These are phyloP conservation scores for Apiosordaria backusii DNA, from an alignment of 495 filamentous ascomycete species.

Conservation along the genomic window DNA sequence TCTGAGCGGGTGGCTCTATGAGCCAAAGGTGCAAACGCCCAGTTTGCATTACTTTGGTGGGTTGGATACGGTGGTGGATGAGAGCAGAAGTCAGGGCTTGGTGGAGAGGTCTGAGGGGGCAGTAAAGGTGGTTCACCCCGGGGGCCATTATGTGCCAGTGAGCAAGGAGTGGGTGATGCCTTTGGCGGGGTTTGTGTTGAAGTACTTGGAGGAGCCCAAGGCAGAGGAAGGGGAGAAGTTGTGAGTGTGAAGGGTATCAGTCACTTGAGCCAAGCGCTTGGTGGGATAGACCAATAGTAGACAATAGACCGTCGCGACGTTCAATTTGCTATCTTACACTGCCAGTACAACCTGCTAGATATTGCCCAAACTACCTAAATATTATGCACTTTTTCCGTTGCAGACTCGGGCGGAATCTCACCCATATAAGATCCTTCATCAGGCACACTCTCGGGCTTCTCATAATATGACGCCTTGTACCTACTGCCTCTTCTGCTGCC, in stretches of 20 bases:
- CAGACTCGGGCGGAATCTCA: constrained; percentile 12
- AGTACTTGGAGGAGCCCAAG: constrained; percentile 42
- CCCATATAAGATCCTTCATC: constrained; percentile 10
- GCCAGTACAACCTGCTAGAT: neutral
- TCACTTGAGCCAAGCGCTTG: neutral
- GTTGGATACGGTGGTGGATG: constrained; percentile 86
- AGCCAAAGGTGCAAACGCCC: constrained; percentile 71
- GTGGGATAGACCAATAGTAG: neutral
- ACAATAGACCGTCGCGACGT: neutral
- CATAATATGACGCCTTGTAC: constrained; percentile 18
- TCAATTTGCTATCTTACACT: neutral
- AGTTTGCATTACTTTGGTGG: constrained; percentile 78
- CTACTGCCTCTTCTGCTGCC: neutral
- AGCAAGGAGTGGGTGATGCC: constrained; percentile 73
- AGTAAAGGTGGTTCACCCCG: constrained; percentile 63
- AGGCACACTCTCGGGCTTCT: constrained; percentile 17
- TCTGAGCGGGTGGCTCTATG: constrained; percentile 68
- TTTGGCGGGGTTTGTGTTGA: constrained; percentile 69
- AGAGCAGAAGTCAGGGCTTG: constrained; percentile 61
- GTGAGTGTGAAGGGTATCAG: neutral
- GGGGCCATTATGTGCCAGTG: constrained; percentile 87
- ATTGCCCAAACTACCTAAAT: too few relatives aligned
- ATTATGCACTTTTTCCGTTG: constrained; percentile 1
- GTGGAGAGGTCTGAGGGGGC: constrained; percentile 63
- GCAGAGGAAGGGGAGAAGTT: neutral